phyloP scores from a whole-genome alignment of 129 eudicot species.

The Centaurea solstitialis region DNA sequence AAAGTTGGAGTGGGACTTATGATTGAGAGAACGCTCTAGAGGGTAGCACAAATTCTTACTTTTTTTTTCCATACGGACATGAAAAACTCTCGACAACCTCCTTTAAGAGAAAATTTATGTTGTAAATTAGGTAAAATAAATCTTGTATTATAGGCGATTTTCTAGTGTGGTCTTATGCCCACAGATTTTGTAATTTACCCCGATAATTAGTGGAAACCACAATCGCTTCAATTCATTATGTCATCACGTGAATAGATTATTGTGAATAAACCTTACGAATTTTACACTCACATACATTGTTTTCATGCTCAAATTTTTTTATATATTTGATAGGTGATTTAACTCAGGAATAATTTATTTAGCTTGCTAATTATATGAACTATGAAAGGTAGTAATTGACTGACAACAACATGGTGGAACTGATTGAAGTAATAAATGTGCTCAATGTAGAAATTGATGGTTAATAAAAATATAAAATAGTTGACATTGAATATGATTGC shows the following conservation, averaged over 20 bases:
- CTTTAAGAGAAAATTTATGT: not conserved
- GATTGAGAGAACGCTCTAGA: not conserved
- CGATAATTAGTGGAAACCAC: not conserved
- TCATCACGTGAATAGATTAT: not conserved
- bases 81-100: not conserved
- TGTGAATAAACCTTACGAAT: not conserved
- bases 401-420: not conserved
- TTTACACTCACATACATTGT: not conserved
- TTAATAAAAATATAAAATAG: not conserved
- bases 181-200: not conserved
- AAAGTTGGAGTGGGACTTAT: not conserved
- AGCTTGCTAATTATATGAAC: too few relatives aligned
- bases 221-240: too few relatives aligned
- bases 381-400: not conserved
- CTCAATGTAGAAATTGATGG: not conserved
- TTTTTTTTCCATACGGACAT: not conserved
- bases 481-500: not conserved
- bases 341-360: too few relatives aligned
- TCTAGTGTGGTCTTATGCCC: not conserved
- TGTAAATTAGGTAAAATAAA: not conserved
- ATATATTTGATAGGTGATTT: too few relatives aligned
- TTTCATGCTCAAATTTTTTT: too few relatives aligned
- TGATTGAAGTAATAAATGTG: not conserved
- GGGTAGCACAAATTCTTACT: not conserved
- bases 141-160: not conserved